These are phyloP conservation scores for Ophiostoma perfectum DNA, from an alignment of 2,329 filamentous ascomycete genomes.

Conservation along the genomic window DNA sequence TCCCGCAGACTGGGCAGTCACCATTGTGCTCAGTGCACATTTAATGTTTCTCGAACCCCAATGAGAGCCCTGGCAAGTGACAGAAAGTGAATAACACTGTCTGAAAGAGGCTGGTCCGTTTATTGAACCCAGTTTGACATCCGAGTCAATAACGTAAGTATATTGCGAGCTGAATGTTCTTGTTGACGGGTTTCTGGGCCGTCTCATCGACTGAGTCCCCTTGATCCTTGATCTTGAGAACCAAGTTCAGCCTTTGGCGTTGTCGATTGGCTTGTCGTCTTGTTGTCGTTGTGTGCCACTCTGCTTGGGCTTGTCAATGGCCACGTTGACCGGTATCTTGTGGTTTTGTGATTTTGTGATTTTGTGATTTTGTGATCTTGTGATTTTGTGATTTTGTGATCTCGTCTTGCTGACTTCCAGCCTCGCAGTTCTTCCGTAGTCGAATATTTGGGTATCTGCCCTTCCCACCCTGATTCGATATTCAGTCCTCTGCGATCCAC, in stretches of 20 bases:
- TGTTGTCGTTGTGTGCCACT: neutral
- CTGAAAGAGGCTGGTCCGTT: neutral
- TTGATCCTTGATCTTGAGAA: neutral
- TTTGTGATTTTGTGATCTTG: neutral
- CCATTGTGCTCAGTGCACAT: conserved; percentile 56
- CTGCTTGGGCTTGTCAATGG: neutral
- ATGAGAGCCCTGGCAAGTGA: conserved; percentile 4
- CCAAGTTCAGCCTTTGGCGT: neutral
- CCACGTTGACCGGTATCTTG: neutral
- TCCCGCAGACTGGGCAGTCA: conserved; percentile 55
- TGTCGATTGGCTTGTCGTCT: too few species aligned
- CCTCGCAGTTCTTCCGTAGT: neutral
- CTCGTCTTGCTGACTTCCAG: neutral
- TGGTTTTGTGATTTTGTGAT: neutral
- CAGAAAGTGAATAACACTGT: neutral
- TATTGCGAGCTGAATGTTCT: neutral
- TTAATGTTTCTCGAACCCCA: conserved; percentile 30
- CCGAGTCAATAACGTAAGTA: neutral
- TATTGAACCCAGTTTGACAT: neutral
- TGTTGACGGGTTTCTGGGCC: neutral
- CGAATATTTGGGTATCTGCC: neutral
- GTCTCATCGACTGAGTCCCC: neutral
- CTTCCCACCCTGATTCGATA: neutral
- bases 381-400: neutral
- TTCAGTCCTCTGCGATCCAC: neutral